Evolutionary conservation across 192 early-diverging fungal genomes (phyloP), one percentile per base, ranked within the genome.

Genomic region (Pilaira anomala): DNA sequence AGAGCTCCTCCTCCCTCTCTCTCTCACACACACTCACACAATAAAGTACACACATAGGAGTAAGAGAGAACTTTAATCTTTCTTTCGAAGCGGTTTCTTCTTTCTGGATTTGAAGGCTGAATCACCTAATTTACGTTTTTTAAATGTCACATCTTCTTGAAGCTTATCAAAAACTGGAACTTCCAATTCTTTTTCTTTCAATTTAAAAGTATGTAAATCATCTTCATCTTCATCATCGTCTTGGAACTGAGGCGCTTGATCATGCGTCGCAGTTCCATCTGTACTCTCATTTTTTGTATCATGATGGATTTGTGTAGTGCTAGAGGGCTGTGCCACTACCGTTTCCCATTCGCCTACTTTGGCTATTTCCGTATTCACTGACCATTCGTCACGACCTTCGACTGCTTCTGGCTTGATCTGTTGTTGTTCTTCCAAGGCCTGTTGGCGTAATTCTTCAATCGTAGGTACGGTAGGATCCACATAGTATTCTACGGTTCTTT

Each of bases 121-220:
- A 5, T 22, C 54, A 3, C 44, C 65, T 21, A 71, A 16, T 65
- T 79, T 83, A 46, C 82, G 58, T 50, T 83, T 83, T 63, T 83
- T 83, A 60, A 83, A 83, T 16, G 29, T 39, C 0, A 44, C 63
- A 7, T 46, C 55, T 26, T 44, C 65, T 49, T 51, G 48, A 6
- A 61, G 67, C 3, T 74, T 57, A 14, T 62, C 45, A 12, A 40
- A 24, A 19, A 73, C 60, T 9, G 61, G 30, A 21, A 44, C 42
- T 7, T 56, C 48, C 11, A 74, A 74, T 52, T 78, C 76, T 65
- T 82, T 84, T 48, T 84, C 82, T 12, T 76, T 70, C 9, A 84
- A 59, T 61, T 79, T 82, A 61, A 80, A 84, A 49, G 66, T 68
- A 2, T 66, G 57, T 44, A 84, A 33, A 42, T 82, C 70, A 30